Conservation (phyloP, 345 rosid genomes). For the Hypericum androsaemum region DNA sequence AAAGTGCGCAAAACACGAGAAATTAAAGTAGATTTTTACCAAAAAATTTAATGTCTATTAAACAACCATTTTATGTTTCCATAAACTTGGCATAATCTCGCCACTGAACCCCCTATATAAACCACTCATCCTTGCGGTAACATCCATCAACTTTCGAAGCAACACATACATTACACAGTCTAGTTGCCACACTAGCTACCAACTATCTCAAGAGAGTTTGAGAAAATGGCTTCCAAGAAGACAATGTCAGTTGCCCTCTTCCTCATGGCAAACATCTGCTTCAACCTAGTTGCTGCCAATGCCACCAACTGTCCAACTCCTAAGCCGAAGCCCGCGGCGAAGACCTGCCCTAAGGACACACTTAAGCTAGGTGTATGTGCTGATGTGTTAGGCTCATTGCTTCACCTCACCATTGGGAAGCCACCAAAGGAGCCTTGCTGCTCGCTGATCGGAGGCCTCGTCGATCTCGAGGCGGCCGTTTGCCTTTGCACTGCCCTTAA, state of each 20-base stretch:
- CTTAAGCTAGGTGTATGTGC: conserved; percentile 47
- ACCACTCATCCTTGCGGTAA: too few species aligned
- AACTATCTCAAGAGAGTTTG: background rate
- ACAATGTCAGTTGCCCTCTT: background rate
- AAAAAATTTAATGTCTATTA: too few species aligned
- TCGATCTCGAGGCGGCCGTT: conserved; percentile 43
- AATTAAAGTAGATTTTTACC: too few species aligned
- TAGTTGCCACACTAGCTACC: too few species aligned
- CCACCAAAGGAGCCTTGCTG: conserved; percentile 48
- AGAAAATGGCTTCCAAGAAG: background rate
- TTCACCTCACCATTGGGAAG: conserved; percentile 33
- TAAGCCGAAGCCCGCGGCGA: background rate
- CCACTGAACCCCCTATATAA: too few species aligned
- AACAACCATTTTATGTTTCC: too few species aligned
- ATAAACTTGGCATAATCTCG: too few species aligned
- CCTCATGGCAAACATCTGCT: background rate
- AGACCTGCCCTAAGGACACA: conserved; percentile 37
- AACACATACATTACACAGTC: too few species aligned
- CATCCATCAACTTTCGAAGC: too few species aligned
- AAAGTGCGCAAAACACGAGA: too few species aligned
- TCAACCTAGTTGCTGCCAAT: background rate
- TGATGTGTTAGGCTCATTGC: conserved; percentile 36
- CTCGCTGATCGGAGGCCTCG: conserved; percentile 35
- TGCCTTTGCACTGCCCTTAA: conserved; percentile 51
- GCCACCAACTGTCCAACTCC: background rate